Evolutionary conservation across 352 stramenopile species (phyloP), one percentile per base, ranked within the genome.

Genomic region (Pythium apleroticum): DNA sequence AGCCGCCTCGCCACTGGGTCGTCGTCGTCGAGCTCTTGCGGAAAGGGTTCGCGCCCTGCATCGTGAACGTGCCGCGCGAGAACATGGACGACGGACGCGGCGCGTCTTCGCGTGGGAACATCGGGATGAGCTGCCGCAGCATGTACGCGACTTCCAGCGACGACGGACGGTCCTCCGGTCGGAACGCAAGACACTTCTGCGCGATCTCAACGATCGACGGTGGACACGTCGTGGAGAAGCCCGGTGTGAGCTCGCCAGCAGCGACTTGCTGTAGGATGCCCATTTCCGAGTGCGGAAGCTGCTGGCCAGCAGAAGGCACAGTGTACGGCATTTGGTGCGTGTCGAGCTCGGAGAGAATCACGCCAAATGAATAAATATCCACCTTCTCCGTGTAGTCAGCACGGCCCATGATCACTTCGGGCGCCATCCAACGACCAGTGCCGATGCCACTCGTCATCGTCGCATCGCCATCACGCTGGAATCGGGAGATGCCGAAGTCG

Each of bases 291-390:
- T 41, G 39, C 19, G 60, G 60, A n/a, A 66, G 9, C 27, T 54
- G 50, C 37, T 27, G 27, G n/a, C 24, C 22, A 27, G 52, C 1
- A 43, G 52, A 4, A 28, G 45, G 25, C 0, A 33, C 48, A 11
- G 48, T 28, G 53, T 64, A 69, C 20, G 63, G 63, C 63, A 63
- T 63, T 30, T 69, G 24, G 48, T 69, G 63, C n/a, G 63, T 69
- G 35, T 69, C 63, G 9, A 69, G 56, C 39, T 69, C 63, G 35
- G 63, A 69, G 5, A 69, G 49, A 22, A 69, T 60, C 25, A 78
- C 69, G 25, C 73, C 73, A 41, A 75, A 75, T 45, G 73, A 77
- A 53, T 77, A 80, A 58, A 80, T 66, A 57, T 80, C 73, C 9
- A 66, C 65, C 25, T 71, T 70, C 37, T 72, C 69, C 15, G 49